These are phyloP conservation scores for Lactifluus volemus DNA, from an alignment of 768 basidiomycete genomes.

Conservation along the genomic window DNA sequence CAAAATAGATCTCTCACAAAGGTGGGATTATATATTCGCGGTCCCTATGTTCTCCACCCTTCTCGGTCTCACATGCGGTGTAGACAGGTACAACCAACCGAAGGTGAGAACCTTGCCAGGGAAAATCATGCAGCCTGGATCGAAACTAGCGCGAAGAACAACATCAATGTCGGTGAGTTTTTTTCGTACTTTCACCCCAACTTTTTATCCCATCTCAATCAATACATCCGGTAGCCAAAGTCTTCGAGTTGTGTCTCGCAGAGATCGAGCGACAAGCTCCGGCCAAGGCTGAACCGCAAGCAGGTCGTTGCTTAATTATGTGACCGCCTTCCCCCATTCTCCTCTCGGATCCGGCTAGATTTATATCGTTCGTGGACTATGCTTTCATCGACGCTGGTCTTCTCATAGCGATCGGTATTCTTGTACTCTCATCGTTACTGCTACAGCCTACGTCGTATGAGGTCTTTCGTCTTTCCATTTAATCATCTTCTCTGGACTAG, in stretches of 20 bases:
- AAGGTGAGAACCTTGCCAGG: constrained; percentile 68
- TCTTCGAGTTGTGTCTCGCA: constrained; percentile 74
- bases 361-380: background rate
- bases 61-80: constrained; percentile 19
- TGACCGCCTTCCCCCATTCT: constrained; percentile 25
- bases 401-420: background rate
- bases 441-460: constrained; percentile 6
- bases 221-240: constrained; percentile 44
- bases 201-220: background rate
- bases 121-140: constrained; percentile 70
- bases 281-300: constrained; percentile 35
- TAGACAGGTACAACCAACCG: constrained; percentile 67
- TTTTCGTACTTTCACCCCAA: background rate
- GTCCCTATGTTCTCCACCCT: background rate
- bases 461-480: constrained; percentile 8
- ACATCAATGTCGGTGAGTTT: constrained; percentile 78
- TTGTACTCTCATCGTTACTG: background rate
- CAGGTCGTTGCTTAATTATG: constrained; percentile 47
- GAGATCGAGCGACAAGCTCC: constrained; percentile 75
- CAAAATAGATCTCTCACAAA: constrained; percentile 73
- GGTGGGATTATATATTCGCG: constrained; percentile 38
- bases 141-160: constrained; percentile 83
- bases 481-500: constrained; percentile 12
- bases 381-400: constrained; percentile 3
- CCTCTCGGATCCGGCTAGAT: constrained; percentile 3